Percentiles rank a stretch among this genome's conserved stretches.
phyloP scores from a whole-genome alignment of 148 eudicot species.

The Persicaria tinctoria region DNA sequence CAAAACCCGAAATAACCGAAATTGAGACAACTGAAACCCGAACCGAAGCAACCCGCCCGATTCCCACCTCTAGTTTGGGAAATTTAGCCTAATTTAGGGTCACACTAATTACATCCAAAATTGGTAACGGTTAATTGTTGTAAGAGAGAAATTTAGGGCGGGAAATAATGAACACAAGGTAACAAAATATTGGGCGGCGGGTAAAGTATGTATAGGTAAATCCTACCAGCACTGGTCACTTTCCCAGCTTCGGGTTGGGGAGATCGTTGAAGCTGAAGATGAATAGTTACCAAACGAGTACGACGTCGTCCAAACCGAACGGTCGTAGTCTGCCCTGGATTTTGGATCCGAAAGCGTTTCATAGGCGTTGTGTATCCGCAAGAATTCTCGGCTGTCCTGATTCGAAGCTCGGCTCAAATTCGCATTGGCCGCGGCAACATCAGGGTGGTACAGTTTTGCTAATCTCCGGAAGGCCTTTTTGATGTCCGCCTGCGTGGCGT shows the following conservation, averaged over 20 bases:
- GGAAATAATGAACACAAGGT: too few relatives aligned
- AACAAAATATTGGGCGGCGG: too few relatives aligned
- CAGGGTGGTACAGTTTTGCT: constrained; percentile 63
- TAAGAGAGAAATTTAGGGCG: too few relatives aligned
- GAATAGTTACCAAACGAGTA: background rate
- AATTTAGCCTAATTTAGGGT: too few relatives aligned
- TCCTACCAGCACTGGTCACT: background rate
- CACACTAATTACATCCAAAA: too few relatives aligned
- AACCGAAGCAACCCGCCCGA: too few relatives aligned
- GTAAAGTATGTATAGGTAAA: too few relatives aligned
- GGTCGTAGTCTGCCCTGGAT: background rate
- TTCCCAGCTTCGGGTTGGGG: background rate
- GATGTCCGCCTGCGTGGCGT: constrained; percentile 51
- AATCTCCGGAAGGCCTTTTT: constrained; percentile 55
- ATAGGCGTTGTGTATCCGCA: constrained; percentile 56
- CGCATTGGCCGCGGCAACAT: constrained; percentile 15
- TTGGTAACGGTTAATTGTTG: too few relatives aligned
- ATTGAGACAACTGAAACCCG: too few relatives aligned
- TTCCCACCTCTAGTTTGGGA: too few relatives aligned
- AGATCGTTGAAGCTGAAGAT: background rate
- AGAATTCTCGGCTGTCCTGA: constrained; percentile 33
- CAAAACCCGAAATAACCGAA: too few relatives aligned
- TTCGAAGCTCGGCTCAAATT: background rate
- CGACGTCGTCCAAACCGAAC: background rate
- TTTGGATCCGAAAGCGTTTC: constrained; percentile 61